Percentiles rank a stretch among this genome's conserved stretches.
Evolutionary conservation across 768 basidiomycete genomes (phyloP).

Genomic region (Boletus coccyginus): DNA sequence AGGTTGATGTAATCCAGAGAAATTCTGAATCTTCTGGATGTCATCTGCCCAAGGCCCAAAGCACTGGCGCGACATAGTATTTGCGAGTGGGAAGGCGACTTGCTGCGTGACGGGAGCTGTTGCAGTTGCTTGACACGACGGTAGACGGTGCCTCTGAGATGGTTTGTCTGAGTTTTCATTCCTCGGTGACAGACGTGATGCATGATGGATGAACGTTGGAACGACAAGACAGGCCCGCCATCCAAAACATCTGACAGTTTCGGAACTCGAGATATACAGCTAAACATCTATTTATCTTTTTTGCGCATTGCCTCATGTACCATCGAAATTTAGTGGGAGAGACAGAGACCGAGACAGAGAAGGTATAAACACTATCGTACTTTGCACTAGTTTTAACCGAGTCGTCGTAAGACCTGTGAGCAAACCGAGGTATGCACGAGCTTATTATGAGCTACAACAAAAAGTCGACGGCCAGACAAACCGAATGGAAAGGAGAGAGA

Average conservation of each 20-base stretch:
- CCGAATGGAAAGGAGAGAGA: neutral
- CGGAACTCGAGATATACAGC: neutral
- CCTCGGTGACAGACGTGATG: no score
- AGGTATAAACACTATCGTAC: conserved; percentile 34
- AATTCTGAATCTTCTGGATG: no score
- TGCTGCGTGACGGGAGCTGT: no score
- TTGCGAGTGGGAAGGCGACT: no score
- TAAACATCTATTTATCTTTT: conserved; percentile 11
- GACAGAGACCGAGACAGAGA: neutral
- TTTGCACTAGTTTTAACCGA: conserved; percentile 16
- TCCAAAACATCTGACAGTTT: neutral
- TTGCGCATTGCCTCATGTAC: neutral
- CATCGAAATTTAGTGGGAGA: neutral
- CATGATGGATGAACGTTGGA: no score
- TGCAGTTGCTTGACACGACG: no score
- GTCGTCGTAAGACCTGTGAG: conserved; percentile 10
- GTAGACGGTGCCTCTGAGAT: neutral
- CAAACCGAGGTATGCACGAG: conserved; percentile 24
- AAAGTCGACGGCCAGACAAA: conserved; percentile 12
- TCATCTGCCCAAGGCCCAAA: no score
- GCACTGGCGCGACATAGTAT: no score
- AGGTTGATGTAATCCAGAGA: neutral
- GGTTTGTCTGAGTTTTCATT: neutral
- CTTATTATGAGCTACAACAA: conserved; percentile 25
- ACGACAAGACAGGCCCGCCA: no score